Percentiles rank a stretch among this genome's conserved stretches.
Conservation (phyloP, 345 rosid genomes). For the Chamaenerion angustifolium region DNA sequence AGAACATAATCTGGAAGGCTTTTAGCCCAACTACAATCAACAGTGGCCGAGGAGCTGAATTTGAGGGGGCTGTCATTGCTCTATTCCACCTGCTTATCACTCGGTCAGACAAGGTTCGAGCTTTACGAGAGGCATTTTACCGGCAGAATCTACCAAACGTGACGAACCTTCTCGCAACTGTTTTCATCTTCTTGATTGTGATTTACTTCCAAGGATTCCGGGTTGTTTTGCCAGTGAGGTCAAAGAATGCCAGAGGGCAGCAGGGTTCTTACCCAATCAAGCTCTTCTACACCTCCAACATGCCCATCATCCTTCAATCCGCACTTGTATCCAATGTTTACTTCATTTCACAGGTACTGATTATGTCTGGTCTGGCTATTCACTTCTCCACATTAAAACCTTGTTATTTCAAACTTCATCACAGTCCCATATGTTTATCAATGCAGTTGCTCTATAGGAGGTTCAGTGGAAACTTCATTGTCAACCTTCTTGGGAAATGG, state of each 20-base stretch:
- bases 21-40: conserved; percentile 84
- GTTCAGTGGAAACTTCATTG: conserved; percentile 61
- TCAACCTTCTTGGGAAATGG: conserved; percentile 67
- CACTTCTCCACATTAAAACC: no score
- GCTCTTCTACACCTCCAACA: conserved; percentile 84
- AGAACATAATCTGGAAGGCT: conserved; percentile 79
- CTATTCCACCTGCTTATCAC: conserved; percentile 71
- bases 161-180: conserved; percentile 74
- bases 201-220: conserved; percentile 93
- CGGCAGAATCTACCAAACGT: conserved; percentile 84
- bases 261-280: conserved; percentile 89
- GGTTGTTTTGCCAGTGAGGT: conserved; percentile 78
- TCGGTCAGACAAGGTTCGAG: conserved; percentile 68
- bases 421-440: not conserved
- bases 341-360: conserved; percentile 74
- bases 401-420: not conserved
- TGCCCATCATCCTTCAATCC: conserved; percentile 79
- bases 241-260: conserved; percentile 89
- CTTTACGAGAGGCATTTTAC: conserved; percentile 74
- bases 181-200: conserved; percentile 67
- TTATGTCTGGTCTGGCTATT: not conserved
- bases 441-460: conserved; percentile 66
- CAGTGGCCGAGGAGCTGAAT: conserved; percentile 85
- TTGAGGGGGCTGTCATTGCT: conserved; percentile 89
- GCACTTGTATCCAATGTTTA: conserved; percentile 77